phyloP scores from a whole-genome alignment of 768 basidiomycete genomes.

The Epithele typhae region DNA sequence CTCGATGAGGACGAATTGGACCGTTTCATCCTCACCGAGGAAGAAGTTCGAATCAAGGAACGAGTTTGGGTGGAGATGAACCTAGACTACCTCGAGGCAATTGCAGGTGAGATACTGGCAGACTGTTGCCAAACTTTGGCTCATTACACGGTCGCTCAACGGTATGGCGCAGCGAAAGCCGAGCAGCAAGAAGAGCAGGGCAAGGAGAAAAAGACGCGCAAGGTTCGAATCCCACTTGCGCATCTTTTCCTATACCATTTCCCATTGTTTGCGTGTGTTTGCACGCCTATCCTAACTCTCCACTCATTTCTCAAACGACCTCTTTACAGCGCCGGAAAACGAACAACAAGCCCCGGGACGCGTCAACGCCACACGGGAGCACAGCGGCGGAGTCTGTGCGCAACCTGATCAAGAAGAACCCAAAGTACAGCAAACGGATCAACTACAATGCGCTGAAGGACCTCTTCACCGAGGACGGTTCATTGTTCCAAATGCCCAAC shows the following conservation, averaged over 20 bases:
- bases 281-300: no score
- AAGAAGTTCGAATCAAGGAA: constrained; percentile 83
- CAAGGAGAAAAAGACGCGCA: constrained; percentile 55
- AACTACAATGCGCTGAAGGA: constrained; percentile 88
- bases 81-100: constrained; percentile 81
- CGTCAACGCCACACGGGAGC: constrained; percentile 61
- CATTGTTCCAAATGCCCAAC: constrained; percentile 13
- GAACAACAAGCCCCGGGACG: constrained; percentile 63
- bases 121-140: background rate
- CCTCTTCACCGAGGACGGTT: constrained; percentile 45
- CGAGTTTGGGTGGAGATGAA: constrained; percentile 94
- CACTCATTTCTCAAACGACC: no score
- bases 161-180: constrained; percentile 59
- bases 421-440: constrained; percentile 87
- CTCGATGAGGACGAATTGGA: constrained; percentile 93
- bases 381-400: constrained; percentile 76
- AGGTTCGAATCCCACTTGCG: constrained; percentile 62
- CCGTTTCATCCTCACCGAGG: constrained; percentile 68
- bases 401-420: constrained; percentile 78
- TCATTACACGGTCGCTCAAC: constrained; percentile 39
- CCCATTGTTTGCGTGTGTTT: constrained; percentile 9
- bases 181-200: constrained; percentile 40
- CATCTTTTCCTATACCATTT: constrained; percentile 15
- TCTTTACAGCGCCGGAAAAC: constrained; percentile 62
- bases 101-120: constrained; percentile 56